Conservation (phyloP, 2,329 filamentous ascomycete genomes). For the Leptographium flavum region DNA sequence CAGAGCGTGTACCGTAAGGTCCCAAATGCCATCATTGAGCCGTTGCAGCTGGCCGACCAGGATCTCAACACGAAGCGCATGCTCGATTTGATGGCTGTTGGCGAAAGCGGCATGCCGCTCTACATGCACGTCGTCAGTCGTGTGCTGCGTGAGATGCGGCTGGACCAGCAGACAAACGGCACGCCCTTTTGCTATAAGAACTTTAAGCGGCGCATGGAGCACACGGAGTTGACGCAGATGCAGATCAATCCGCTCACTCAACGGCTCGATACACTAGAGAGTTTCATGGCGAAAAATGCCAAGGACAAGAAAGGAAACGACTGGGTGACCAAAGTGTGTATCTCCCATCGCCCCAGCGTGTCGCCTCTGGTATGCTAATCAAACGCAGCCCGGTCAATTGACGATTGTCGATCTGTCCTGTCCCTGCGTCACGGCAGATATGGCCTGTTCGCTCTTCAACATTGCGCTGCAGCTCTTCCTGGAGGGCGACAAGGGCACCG, state of each 20-base stretch:
- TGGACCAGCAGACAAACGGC: slow-evolving; percentile 23
- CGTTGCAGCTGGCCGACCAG: slow-evolving; percentile 33
- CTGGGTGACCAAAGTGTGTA: slow-evolving; percentile 16
- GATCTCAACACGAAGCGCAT: slow-evolving; percentile 44
- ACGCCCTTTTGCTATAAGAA: slow-evolving; percentile 31
- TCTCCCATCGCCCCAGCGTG: not conserved
- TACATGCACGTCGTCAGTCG: slow-evolving; percentile 42
- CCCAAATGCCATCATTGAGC: slow-evolving; percentile 30
- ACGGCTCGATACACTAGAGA: slow-evolving; percentile 48
- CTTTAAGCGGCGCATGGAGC: slow-evolving; percentile 26
- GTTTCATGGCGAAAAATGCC: slow-evolving; percentile 34
- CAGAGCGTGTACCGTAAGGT: slow-evolving; percentile 17
- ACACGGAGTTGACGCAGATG: slow-evolving; percentile 24
- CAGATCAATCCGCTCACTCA: slow-evolving; percentile 43
- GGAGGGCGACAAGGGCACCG: slow-evolving; percentile 31
- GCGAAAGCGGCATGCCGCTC: slow-evolving; percentile 28
- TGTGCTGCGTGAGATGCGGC: slow-evolving; percentile 41
- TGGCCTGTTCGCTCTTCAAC: slow-evolving; percentile 58
- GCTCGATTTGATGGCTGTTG: slow-evolving; percentile 45
- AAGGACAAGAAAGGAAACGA: slow-evolving; percentile 14
- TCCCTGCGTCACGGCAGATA: slow-evolving; percentile 51
- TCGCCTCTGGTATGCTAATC: not conserved
- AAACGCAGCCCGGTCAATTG: slow-evolving; percentile 17
- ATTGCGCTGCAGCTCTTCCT: slow-evolving; percentile 55
- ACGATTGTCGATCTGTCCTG: slow-evolving; percentile 50